Evolutionary conservation across 2,329 filamentous ascomycete species (phyloP).

Genomic region (Aspergillus novofumigatus): DNA sequence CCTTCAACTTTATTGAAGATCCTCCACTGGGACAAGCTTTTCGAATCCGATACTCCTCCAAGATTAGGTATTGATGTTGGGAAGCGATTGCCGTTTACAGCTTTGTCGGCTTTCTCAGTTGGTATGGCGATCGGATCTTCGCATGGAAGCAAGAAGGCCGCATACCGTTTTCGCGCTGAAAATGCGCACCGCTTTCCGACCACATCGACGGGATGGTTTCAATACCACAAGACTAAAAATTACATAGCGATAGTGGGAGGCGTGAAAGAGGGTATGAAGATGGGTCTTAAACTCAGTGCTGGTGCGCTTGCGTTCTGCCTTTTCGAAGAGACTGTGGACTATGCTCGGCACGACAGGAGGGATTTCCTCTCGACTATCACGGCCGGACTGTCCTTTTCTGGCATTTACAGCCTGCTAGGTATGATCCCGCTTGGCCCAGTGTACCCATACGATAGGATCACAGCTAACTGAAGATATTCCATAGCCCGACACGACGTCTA

Average conservation of each 20-base stretch:
- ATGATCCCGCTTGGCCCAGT: slow-evolving; percentile 15
- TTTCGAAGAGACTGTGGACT: slow-evolving; percentile 81
- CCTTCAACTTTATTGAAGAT: slow-evolving; percentile 22
- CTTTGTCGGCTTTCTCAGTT: slow-evolving; percentile 60
- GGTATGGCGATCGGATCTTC: slow-evolving; percentile 67
- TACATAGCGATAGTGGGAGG: slow-evolving; percentile 79
- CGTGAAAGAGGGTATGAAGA: slow-evolving; percentile 70
- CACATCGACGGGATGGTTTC: slow-evolving; percentile 82
- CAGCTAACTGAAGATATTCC: slow-evolving; percentile 11
- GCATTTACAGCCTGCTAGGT: slow-evolving; percentile 84
- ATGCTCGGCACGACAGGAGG: slow-evolving; percentile 52
- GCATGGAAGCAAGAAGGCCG: slow-evolving; percentile 68
- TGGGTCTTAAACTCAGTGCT: slow-evolving; percentile 65
- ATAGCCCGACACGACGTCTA: slow-evolving; percentile 75
- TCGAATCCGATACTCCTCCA: slow-evolving; percentile 34
- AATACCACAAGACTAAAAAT: slow-evolving; percentile 99
- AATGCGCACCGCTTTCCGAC: slow-evolving; percentile 90
- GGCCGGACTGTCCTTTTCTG: slow-evolving; percentile 78
- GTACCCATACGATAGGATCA: not conserved
- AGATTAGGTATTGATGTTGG: slow-evolving; percentile 61
- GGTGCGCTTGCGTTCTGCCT: slow-evolving; percentile 75
- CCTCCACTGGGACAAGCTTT: slow-evolving; percentile 35
- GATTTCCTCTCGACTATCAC: slow-evolving; percentile 79
- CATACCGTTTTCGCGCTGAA: slow-evolving; percentile 86
- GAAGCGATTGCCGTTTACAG: slow-evolving; percentile 62